phyloP scores from a whole-genome alignment of 306 rosid genomes.

The Lupinus albus region DNA sequence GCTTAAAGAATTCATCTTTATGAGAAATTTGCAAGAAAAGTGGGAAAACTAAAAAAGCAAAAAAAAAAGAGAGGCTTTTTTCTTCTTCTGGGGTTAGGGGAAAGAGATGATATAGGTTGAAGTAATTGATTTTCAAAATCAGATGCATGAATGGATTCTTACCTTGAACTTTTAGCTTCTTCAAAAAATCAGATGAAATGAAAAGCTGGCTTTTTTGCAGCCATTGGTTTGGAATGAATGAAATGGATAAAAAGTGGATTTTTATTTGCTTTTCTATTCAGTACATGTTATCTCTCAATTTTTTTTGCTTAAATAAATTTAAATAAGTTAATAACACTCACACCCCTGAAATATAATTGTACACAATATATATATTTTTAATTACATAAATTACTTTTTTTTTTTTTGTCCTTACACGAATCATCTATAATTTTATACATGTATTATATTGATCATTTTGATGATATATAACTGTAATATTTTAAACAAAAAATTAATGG shows the following conservation, averaged over 20 bases:
- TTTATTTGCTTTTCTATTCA: too few relatives aligned
- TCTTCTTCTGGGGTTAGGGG: not conserved
- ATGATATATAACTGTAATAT: too few relatives aligned
- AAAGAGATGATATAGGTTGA: not conserved
- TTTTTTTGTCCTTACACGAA: too few relatives aligned
- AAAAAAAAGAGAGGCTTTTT: not conserved
- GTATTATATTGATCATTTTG: too few relatives aligned
- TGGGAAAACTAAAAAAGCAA: not conserved
- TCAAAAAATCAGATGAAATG: conserved; percentile 20
- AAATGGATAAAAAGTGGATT: conserved; percentile 1
- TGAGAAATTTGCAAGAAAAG: conserved; percentile 31
- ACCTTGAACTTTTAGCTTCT: conserved; percentile 32
- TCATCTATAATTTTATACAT: too few relatives aligned
- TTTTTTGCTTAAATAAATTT: too few relatives aligned
- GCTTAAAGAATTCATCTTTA: conserved; percentile 57
- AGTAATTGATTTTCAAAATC: not conserved
- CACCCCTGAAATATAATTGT: too few relatives aligned
- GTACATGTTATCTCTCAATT: too few relatives aligned
- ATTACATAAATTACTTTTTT: too few relatives aligned
- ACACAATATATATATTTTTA: too few relatives aligned
- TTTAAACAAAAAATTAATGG: too few relatives aligned
- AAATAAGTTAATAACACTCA: too few relatives aligned
- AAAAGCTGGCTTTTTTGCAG: conserved; percentile 27
- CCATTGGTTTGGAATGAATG: conserved; percentile 44
- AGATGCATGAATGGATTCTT: conserved; percentile 27